These are phyloP conservation scores for Alternaria sp. DNA, from an alignment of 2,329 filamentous ascomycete species.

Conservation along the genomic window DNA sequence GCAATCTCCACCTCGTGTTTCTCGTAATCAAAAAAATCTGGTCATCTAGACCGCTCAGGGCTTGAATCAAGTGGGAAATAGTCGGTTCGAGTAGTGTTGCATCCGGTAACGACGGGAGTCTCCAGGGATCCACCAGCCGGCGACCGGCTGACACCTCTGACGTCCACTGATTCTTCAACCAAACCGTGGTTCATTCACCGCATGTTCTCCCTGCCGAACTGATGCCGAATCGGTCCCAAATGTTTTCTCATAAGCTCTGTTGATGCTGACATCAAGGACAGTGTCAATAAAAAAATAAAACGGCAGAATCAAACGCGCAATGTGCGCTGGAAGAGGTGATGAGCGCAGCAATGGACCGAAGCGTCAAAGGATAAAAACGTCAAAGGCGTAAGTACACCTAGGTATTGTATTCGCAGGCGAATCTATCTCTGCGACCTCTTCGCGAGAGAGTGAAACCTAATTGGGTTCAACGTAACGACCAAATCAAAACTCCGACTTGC, in stretches of 20 bases:
- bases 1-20: slow-evolving; percentile 5
- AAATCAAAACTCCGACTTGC: slow-evolving; percentile 12
- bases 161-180: slow-evolving; percentile 3
- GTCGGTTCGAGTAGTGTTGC: slow-evolving; percentile 3
- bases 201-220: slow-evolving; percentile 16
- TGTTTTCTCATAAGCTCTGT: background rate
- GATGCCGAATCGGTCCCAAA: slow-evolving; percentile 10
- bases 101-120: slow-evolving; percentile 10
- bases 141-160: slow-evolving; percentile 14
- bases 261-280: background rate
- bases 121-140: slow-evolving; percentile 9
- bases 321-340: background rate
- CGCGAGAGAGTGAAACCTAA: background rate
- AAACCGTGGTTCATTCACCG: slow-evolving; percentile 25
- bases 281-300: background rate
- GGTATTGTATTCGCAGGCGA: slow-evolving; percentile 9
- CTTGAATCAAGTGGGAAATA: slow-evolving; percentile 7
- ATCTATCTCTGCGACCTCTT: slow-evolving; percentile 12
- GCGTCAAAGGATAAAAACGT: background rate
- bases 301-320: background rate
- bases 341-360: background rate
- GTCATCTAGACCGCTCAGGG: slow-evolving; percentile 9
- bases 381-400: slow-evolving; percentile 1
- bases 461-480: background rate
- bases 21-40: background rate